Evolutionary conservation across 164 flowering plant species (phyloP), one percentile per base, ranked within the genome.

Genomic region (Brasenia schreberi): DNA sequence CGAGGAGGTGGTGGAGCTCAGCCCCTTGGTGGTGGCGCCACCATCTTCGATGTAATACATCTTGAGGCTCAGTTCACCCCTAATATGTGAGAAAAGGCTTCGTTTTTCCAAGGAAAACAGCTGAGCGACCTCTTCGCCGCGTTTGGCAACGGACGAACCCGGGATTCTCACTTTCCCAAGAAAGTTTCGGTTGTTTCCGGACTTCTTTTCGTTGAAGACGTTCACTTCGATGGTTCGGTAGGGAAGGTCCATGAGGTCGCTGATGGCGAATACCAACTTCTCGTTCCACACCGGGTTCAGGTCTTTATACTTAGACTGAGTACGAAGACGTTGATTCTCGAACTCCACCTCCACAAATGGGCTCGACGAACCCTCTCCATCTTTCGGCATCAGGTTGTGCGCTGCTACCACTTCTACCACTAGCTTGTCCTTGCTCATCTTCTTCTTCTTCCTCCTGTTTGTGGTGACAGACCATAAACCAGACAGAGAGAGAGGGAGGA

Each of bases 201-300:
- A 59, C 67, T 74, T 79, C 18, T 61, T 68, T 39, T 78, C 78
- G 72, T 81, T 76, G 74, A 78, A 88, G 11, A 90, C 81, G 68
- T 61, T 70, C 27, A 88, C 84, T 6, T 90, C 93, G 19, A 92
- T 78, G 6, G 73, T 62, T 19, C 84, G 83, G 71, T 83, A 79
- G 6, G 85, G 66, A 1, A 90, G 73, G 73, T 82, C 81, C 62
- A 74, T 68, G 0, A 84, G 79, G 75, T 83, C 82, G 59, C 80
- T 76, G 43, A 86, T 75, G 73, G 81, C 77, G 79, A 92, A 75
- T 74, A 79, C 77, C 80, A 89, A 78, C 65, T 77, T 85, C 61
- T 92, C 94, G 64, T 88, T 88, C 96, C 96, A 92, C 53, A 83
- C 79, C 9, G 96, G 98, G 72, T 83, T 83, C 45, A 81, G 87